Evolutionary conservation across 2,329 filamentous ascomycete species (phyloP), one percentile per base, ranked within the genome.

Genomic region (Fusarium drepaniforme): DNA sequence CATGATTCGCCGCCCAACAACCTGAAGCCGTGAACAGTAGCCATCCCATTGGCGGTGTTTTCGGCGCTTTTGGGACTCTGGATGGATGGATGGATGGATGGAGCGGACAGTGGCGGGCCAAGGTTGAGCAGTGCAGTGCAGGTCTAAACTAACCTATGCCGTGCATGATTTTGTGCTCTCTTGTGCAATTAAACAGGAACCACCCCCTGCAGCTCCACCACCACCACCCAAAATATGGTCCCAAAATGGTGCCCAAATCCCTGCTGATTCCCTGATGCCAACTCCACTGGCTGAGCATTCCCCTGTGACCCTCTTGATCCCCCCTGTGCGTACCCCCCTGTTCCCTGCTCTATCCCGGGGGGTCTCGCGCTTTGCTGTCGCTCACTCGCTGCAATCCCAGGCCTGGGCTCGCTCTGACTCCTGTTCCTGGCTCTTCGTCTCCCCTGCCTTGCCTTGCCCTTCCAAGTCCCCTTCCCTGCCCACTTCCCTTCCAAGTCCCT

Each of bases 401-500:
- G 58, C 61, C 72, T 75, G 72, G 64, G 62, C 44, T 62, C 63
- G 62, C 66, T 59, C 67, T 66, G 49, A 53, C 65, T 65, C 64
- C 75, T 72, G 65, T 77, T 69, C 66, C 66, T 69, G 44, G 57
- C 65, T 38, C 37, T 61, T 67, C 59, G 74, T 73, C 64, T 67
- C 68, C 60, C 77, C 68, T 30, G 28, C 28, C 28, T 30, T 40
- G 33, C 38, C 71, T 66, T 46, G 44, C 44, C 44, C 44, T 46
- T 46, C 44, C 44, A 46, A 46, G 44, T 46, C 44, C 44, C 44
- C 44, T 46, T 46, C 44, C 73, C 66, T 60, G 72, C 76, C 69
- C 73, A 46, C 78, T 79, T 71, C 78, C 73, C 66, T 76, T 77
- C 74, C 71, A 49, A 49, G 44, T 28, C 44, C 23, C 44, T 49